These are phyloP conservation scores for Ophiostoma sp. DNA, from an alignment of 2,329 filamentous ascomycete species.

Conservation along the genomic window DNA sequence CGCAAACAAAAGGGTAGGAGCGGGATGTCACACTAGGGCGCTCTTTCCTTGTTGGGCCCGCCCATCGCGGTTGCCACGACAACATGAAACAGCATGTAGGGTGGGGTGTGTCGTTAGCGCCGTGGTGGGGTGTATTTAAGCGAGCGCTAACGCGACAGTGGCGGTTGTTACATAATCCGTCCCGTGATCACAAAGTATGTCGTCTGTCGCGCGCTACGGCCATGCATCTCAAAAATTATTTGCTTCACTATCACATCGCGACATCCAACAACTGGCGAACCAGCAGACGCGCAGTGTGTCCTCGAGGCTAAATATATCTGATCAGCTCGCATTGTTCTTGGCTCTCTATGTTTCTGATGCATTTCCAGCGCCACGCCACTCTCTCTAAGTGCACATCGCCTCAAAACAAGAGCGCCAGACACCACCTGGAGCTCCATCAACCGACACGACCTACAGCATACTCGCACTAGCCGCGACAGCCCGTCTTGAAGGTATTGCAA, in stretches of 20 bases:
- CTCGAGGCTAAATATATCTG: not conserved
- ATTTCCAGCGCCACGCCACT: too few relatives aligned
- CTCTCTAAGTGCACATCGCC: too few relatives aligned
- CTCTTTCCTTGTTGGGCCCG: not conserved
- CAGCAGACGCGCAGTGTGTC: not conserved
- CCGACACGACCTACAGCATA: too few relatives aligned
- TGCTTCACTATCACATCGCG: not conserved
- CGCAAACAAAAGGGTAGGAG: conserved; percentile 14
- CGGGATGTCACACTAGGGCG: conserved; percentile 15
- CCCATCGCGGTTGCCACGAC: conserved; percentile 24
- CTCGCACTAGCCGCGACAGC: too few relatives aligned
- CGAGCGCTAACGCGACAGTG: not conserved
- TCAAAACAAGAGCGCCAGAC: too few relatives aligned
- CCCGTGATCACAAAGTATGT: not conserved
- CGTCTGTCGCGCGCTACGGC: not conserved
- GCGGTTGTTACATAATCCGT: not conserved
- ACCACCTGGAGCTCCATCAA: too few relatives aligned
- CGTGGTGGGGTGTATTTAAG: conserved; percentile 11
- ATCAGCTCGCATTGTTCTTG: not conserved
- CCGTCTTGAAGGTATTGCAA: too few relatives aligned
- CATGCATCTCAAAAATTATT: not conserved
- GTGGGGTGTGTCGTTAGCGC: not conserved
- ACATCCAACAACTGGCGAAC: not conserved
- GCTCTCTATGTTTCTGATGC: too few relatives aligned
- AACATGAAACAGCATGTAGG: conserved; percentile 14